phyloP scores from a whole-genome alignment of 805 yeast species.

The Ogataea paraovalis region DNA sequence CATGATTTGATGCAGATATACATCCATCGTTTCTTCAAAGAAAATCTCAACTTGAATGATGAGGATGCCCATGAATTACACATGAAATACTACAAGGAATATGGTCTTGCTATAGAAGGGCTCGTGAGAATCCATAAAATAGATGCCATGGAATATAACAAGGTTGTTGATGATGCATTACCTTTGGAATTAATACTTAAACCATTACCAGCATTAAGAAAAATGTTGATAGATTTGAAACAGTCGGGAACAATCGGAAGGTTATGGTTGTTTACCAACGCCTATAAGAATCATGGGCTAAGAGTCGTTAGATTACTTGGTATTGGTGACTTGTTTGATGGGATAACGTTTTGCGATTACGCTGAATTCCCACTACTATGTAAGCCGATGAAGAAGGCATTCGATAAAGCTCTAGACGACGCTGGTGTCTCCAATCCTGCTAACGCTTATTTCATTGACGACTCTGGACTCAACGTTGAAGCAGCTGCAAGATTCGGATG shows the following conservation, averaged over 20 bases:
- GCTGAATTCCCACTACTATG: slow-evolving; percentile 65
- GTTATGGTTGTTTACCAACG: slow-evolving; percentile 92
- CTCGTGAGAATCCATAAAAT: slow-evolving; percentile 65
- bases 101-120: slow-evolving; percentile 93
- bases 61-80: slow-evolving; percentile 75
- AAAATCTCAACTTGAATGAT: slow-evolving; percentile 54
- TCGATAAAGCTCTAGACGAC: slow-evolving; percentile 56
- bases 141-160: slow-evolving; percentile 85
- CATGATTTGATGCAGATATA: slow-evolving; percentile 85
- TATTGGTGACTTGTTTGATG: slow-evolving; percentile 90
- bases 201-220: slow-evolving; percentile 55
- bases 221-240: slow-evolving; percentile 45
- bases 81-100: slow-evolving; percentile 71
- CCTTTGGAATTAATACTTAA: slow-evolving; percentile 76
- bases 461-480: slow-evolving; percentile 71
- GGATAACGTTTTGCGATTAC: slow-evolving; percentile 91
- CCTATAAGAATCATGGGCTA: slow-evolving; percentile 85
- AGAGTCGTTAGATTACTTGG: slow-evolving; percentile 79
- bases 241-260: slow-evolving; percentile 51
- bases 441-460: slow-evolving; percentile 79
- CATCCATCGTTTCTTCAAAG: slow-evolving; percentile 77
- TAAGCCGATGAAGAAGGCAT: slow-evolving; percentile 80
- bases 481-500: slow-evolving; percentile 74
- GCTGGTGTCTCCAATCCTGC: slow-evolving; percentile 51
- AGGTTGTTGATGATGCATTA: slow-evolving; percentile 85